phyloP scores from a whole-genome alignment of 1,284 basidiomycete species.

The Mycena citricolor region DNA sequence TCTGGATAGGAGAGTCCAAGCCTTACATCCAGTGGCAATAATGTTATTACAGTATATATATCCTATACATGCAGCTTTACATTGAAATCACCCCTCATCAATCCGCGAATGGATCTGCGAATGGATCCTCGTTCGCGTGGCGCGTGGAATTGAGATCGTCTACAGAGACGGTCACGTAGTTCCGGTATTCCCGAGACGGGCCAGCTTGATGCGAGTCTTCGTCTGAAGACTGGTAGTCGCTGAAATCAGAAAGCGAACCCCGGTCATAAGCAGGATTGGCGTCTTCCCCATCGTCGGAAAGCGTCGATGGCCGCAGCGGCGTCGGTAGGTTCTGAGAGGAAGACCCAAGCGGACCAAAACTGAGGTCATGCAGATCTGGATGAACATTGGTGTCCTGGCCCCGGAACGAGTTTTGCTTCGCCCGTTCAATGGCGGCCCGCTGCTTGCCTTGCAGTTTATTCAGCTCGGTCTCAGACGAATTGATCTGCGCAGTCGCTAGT shows the following conservation, averaged over 20 bases:
- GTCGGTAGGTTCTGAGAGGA: conserved; percentile 62
- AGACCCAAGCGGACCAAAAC: conserved; percentile 58
- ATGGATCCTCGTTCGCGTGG: conserved; percentile 71
- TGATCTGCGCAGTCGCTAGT: conserved; percentile 50
- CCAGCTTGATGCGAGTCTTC: conserved; percentile 56
- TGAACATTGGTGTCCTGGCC: conserved; percentile 41
- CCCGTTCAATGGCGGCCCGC: conserved; percentile 53
- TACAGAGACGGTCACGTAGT: conserved; percentile 48
- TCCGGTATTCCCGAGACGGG: conserved; percentile 29
- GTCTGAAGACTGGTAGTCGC: conserved; percentile 84
- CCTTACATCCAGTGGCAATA: conserved; percentile 18
- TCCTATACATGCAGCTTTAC: conserved; percentile 18
- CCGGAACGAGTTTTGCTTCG: conserved; percentile 31
- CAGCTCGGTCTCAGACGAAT: conserved; percentile 47
- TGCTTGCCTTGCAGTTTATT: conserved; percentile 65
- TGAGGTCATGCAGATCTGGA: conserved; percentile 82
- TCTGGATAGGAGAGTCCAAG: conserved; percentile 59
- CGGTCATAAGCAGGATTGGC: conserved; percentile 39
- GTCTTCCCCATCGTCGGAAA: conserved; percentile 42
- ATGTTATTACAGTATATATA: conserved; percentile 10
- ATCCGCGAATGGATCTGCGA: conserved; percentile 83
- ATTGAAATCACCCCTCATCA: conserved; percentile 7
- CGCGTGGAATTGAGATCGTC: no score
- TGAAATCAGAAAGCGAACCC: conserved; percentile 89
- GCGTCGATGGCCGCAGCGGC: conserved; percentile 59